phyloP scores from a whole-genome alignment of 2,329 filamentous ascomycete species.

The Clarireedia paspali region DNA sequence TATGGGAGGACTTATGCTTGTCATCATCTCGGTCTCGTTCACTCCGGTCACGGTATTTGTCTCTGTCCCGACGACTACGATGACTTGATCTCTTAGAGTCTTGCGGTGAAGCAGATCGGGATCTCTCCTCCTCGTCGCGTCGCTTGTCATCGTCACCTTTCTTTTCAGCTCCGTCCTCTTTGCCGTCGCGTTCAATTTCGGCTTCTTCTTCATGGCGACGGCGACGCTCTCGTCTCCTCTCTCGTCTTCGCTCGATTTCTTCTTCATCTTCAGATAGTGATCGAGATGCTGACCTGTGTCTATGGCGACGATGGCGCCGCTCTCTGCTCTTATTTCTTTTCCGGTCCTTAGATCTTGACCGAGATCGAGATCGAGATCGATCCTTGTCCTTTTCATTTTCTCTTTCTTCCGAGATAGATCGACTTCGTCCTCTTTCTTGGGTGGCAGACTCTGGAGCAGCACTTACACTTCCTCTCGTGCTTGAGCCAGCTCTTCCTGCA shows the following conservation, averaged over 20 bases:
- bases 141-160: conserved; percentile 16
- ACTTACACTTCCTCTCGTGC: conserved; percentile 22
- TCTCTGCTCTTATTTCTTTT: conserved; percentile 24
- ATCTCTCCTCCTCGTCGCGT: conserved; percentile 43
- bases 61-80: conserved; percentile 53
- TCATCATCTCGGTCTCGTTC: conserved; percentile 37
- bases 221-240: conserved; percentile 25
- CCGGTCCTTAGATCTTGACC: conserved; percentile 25
- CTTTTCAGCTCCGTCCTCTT: conserved; percentile 15
- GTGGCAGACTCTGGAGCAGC: conserved; percentile 19
- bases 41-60: conserved; percentile 40
- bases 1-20: conserved; percentile 32
- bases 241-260: conserved; percentile 26
- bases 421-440: conserved; percentile 22
- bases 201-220: conserved; percentile 24
- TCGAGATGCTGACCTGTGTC: conserved; percentile 25
- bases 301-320: conserved; percentile 23
- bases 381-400: conserved; percentile 22
- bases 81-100: conserved; percentile 49
- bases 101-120: conserved; percentile 58
- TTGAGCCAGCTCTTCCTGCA: conserved; percentile 27
- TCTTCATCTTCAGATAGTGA: conserved; percentile 26
- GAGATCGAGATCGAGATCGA: conserved; percentile 31
- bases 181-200: conserved; percentile 9
- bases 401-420: conserved; percentile 20